Conservation (phyloP, 768 basidiomycete species). For the Suillus paluster region DNA sequence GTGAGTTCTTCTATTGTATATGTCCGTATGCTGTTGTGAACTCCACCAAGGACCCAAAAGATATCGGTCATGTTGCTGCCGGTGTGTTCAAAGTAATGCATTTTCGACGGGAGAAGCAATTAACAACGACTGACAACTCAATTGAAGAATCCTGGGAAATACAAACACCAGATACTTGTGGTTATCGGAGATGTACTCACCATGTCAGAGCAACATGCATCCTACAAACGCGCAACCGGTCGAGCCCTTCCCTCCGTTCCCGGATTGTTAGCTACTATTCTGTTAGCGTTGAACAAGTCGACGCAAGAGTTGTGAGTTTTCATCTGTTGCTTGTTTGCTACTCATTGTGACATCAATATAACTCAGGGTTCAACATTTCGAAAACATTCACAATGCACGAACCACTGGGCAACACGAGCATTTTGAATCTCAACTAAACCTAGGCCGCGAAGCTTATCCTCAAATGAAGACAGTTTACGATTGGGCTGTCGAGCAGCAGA, state of each 20-base stretch:
- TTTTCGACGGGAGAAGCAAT: not conserved
- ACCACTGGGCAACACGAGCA: conserved; percentile 23
- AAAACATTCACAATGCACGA: conserved; percentile 27
- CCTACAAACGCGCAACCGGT: conserved; percentile 33
- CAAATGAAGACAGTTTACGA: conserved; percentile 31
- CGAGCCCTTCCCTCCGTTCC: conserved; percentile 33
- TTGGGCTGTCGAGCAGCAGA: conserved; percentile 28
- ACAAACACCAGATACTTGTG: conserved; percentile 26
- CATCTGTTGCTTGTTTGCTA: not conserved
- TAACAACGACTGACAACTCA: not conserved
- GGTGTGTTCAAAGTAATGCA: conserved; percentile 34
- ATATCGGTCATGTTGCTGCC: conserved; percentile 40
- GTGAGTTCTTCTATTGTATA: conserved; percentile 27
- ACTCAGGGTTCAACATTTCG: conserved; percentile 32
- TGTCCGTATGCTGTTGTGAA: not conserved
- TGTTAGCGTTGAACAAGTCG: conserved; percentile 35
- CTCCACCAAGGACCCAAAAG: conserved; percentile 34
- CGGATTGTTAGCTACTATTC: conserved; percentile 26
- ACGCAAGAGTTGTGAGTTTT: conserved; percentile 35
- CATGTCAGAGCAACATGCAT: conserved; percentile 28
- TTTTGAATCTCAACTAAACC: conserved; percentile 25
- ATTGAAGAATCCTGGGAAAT: conserved; percentile 32
- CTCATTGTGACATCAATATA: not conserved
- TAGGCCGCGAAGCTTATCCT: conserved; percentile 27
- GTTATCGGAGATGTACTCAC: conserved; percentile 37